These are phyloP conservation scores for Moniliophthora roreri DNA, from an alignment of 1,284 basidiomycete species.

Conservation along the genomic window DNA sequence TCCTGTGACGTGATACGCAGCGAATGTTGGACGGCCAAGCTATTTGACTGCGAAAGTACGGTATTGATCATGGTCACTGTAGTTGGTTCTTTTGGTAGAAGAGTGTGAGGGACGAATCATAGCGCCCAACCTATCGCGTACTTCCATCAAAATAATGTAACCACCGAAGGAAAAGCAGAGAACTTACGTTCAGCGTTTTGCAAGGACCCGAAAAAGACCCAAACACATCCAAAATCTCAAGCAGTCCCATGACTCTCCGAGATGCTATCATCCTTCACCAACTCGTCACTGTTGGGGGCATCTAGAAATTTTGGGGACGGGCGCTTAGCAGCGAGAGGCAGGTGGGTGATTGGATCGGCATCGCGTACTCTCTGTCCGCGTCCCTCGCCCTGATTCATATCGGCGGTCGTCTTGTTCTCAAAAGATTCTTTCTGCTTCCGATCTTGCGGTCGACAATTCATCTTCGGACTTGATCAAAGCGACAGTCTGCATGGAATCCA, in stretches of 20 bases:
- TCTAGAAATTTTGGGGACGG: conserved; percentile 71
- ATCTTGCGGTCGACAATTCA: too few species aligned
- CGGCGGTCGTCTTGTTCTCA: conserved; percentile 91
- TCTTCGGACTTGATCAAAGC: too few species aligned
- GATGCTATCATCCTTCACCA: conserved; percentile 51
- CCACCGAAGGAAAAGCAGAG: conserved; percentile 2
- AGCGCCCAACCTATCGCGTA: conserved; percentile 71
- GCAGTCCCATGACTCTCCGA: conserved; percentile 59
- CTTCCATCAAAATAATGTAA: conserved; percentile 37
- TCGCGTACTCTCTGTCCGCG: conserved; percentile 28
- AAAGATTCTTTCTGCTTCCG: conserved; percentile 78
- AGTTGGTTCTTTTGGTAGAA: conserved; percentile 42
- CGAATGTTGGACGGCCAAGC: conserved; percentile 88
- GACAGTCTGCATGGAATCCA: too few species aligned
- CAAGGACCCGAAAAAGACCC: conserved; percentile 65
- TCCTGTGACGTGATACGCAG: conserved; percentile 87
- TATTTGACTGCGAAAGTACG: conserved; percentile 88
- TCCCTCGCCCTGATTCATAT: conserved; percentile 74
- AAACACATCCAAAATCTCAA: conserved; percentile 84
- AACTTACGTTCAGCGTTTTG: conserved; percentile 83
- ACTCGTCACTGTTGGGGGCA: conserved; percentile 75
- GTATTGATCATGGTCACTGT: conserved; percentile 62
- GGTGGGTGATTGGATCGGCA: conserved; percentile 81
- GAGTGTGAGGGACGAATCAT: conserved; percentile 77
- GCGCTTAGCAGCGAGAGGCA: conserved; percentile 78